Evolutionary conservation across 1,139 yeast species (phyloP).

Genomic region (Pneumocystis carinii): DNA sequence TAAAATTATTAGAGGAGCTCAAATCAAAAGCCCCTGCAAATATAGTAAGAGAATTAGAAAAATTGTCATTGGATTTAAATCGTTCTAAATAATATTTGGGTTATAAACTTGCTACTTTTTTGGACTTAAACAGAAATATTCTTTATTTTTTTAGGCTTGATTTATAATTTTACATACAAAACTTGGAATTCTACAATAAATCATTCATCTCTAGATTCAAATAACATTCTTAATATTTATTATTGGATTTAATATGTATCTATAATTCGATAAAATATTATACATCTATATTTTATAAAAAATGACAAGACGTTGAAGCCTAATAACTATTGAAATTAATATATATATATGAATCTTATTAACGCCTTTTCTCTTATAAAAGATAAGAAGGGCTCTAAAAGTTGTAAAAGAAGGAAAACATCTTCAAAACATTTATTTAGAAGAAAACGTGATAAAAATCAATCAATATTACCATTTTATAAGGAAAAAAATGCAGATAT

Average conservation of each 20-base stretch:
- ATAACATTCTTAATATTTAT: background rate
- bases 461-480: background rate
- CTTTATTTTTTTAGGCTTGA: background rate
- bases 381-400: background rate
- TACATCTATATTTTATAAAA: background rate
- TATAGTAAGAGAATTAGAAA: background rate
- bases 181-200: background rate
- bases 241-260: background rate
- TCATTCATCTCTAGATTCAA: background rate
- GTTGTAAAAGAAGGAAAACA: background rate
- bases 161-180: background rate
- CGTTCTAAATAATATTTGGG: background rate
- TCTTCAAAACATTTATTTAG: background rate
- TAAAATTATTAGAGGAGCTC: constrained; percentile 29
- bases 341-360: background rate
- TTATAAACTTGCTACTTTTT: background rate
- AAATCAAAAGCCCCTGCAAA: constrained; percentile 21
- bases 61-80: background rate
- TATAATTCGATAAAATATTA: background rate
- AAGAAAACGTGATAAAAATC: background rate
- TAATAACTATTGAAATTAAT: background rate
- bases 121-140: background rate
- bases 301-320: background rate
- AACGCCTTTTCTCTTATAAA: background rate
- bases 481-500: background rate